Base-by-base conservation (phyloP, 1,284 basidiomycete species). In the Tilletia walkeri region DNA sequence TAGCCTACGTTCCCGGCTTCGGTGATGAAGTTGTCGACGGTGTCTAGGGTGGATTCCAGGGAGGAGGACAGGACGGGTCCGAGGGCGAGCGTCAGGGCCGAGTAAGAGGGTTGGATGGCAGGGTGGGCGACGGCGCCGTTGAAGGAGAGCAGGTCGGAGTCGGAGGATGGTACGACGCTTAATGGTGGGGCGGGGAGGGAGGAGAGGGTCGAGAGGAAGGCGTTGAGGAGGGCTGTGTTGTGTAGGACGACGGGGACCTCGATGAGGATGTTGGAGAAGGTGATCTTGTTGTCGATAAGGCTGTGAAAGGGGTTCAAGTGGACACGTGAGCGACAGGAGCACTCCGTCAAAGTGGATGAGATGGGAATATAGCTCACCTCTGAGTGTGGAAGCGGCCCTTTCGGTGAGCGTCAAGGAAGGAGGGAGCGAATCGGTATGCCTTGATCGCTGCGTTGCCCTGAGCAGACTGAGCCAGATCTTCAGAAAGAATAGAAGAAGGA, bases 201-300 rank as follows among this genome's bases (percentile, higher is more conserved):
- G 24, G 88, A 87, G 67, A 97, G 86, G 67, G 88, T 89, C 71
- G 89, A 87, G 78, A 98, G 86, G 87, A 96, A 96, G 38, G 94
- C 90, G 81, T 89, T 89, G 77, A 96, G 86, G 59, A 98, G 88
- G 7, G 93, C 86, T 72, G 95, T 94, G 75, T 92, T 93, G 77
- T 93, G 91, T 82, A 97, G 88, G 84, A 89, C 90, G 76, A 99
- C 86, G 59, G 95, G 94, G 67, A 98, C 88, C 85, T 97, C 91
- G 81, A 92, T 90, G 49, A 99, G 88, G 80, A 99, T 91, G 71
- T 90, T 90, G 67, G 92, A 90, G 82, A 95, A 94, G 41, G 93
- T 96, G 73, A 99, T 86, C 74, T 90, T 89, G 86, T 94, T 89
- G 83, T 89, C 90, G 78, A 91, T 90, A 77, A 99, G 87, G 82